A percentile compares a stretch with the other conserved stretches of the same genome.
Evolutionary conservation across 78 protist genomes (phyloP).

Genomic region (Dictyostelium firmibasis): DNA sequence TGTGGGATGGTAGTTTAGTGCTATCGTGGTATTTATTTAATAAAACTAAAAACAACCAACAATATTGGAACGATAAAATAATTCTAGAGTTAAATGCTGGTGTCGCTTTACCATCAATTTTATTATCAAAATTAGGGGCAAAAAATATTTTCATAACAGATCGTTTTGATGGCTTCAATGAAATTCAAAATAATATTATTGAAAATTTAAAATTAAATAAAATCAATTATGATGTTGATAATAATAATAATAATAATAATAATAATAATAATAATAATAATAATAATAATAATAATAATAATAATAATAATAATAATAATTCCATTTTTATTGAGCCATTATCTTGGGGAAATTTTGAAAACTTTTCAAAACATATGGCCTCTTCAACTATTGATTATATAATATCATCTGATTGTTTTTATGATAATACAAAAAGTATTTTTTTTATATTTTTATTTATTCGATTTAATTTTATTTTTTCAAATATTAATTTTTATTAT

Average conservation of each 20-base stretch:
- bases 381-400: background rate
- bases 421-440: conserved; percentile 16
- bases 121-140: background rate
- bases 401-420: conserved; percentile 25
- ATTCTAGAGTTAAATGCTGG: background rate
- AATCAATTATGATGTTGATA: background rate
- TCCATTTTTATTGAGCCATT: background rate
- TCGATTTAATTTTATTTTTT: background rate
- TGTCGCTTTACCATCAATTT: background rate
- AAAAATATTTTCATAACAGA: background rate
- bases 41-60: background rate
- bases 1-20: background rate
- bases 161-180: background rate
- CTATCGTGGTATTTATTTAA: background rate
- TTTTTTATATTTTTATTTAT: background rate
- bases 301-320: background rate
- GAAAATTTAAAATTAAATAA: background rate
- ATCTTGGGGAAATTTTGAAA: background rate
- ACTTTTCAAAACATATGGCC: background rate
- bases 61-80: background rate
- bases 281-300: background rate
- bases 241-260: too few species aligned
- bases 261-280: background rate
- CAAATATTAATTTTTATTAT: background rate
- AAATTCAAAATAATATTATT: background rate